Evolutionary conservation across 345 rosid genomes (phyloP).

Genomic region (Salix suchowensis): DNA sequence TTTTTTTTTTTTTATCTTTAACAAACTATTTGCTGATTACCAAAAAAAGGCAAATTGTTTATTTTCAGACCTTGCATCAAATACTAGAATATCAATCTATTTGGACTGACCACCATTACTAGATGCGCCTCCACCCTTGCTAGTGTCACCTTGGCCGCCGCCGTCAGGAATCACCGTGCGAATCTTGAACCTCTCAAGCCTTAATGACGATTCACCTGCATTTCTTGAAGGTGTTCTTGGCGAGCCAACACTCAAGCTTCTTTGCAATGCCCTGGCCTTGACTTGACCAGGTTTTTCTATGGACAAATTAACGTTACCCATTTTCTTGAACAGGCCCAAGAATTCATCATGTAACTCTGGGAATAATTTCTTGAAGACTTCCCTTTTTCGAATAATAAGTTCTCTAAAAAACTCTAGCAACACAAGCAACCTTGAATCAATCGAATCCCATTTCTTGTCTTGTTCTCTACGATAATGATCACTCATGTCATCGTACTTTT

Average conservation of each 20-base stretch:
- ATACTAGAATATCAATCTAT: neutral
- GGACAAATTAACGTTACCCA: neutral
- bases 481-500: neutral
- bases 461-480: neutral
- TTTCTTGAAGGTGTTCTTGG: slow-evolving; percentile 6
- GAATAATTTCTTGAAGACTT: slow-evolving; percentile 31
- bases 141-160: slow-evolving; percentile 18
- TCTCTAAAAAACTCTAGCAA: slow-evolving; percentile 34
- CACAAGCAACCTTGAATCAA: slow-evolving; percentile 29
- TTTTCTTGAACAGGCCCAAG: slow-evolving; percentile 14
- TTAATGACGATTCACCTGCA: slow-evolving; percentile 17
- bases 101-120: slow-evolving; percentile 8
- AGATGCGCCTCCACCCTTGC: too few relatives aligned
- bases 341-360: slow-evolving; percentile 26
- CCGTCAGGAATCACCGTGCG: slow-evolving; percentile 20
- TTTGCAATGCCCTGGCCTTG: slow-evolving; percentile 7
- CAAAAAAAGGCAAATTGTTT: neutral
- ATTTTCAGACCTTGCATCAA: neutral
- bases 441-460: slow-evolving; percentile 3
- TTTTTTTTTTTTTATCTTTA: neutral
- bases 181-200: slow-evolving; percentile 39
- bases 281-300: neutral
- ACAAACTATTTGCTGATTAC: neutral
- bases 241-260: slow-evolving; percentile 45
- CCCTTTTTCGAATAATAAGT: slow-evolving; percentile 28